Conservation (phyloP, 371 early-diverging fungal genomes). For the Mucor saturninus region DNA sequence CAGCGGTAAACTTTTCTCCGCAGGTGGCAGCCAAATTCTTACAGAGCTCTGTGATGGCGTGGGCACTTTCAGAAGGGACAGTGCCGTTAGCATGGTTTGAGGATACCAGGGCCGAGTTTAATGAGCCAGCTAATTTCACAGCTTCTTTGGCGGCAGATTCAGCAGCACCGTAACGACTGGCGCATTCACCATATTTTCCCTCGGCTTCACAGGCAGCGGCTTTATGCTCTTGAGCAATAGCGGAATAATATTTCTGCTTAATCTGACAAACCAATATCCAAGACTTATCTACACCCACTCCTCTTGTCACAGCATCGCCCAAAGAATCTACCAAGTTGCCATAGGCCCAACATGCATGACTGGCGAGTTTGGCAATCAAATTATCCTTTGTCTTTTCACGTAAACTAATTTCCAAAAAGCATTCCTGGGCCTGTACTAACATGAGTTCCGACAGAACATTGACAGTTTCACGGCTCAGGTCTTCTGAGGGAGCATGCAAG, state of each 20-base stretch:
- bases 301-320: constrained; percentile 55
- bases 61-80: constrained; percentile 62
- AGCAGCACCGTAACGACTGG: constrained; percentile 78
- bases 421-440: constrained; percentile 96
- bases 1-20: constrained; percentile 62
- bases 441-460: constrained; percentile 82
- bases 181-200: constrained; percentile 84
- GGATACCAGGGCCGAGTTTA: constrained; percentile 51
- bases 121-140: constrained; percentile 67
- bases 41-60: constrained; percentile 67
- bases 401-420: constrained; percentile 84
- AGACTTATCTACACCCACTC: constrained; percentile 66
- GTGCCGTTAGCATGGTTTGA: constrained; percentile 53
- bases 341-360: constrained; percentile 84
- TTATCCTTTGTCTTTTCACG: constrained; percentile 85
- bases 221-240: constrained; percentile 83
- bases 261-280: constrained; percentile 76
- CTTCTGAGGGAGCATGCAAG: constrained; percentile 92
- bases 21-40: constrained; percentile 63
- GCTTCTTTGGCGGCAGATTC: constrained; percentile 87
- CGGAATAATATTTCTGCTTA: constrained; percentile 86
- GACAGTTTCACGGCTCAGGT: constrained; percentile 88
- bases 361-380: constrained; percentile 88
- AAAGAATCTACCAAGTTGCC: constrained; percentile 69
- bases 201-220: constrained; percentile 80